Conservation (phyloP, 1,284 basidiomycete species). For the Sporisorium graminicola region DNA sequence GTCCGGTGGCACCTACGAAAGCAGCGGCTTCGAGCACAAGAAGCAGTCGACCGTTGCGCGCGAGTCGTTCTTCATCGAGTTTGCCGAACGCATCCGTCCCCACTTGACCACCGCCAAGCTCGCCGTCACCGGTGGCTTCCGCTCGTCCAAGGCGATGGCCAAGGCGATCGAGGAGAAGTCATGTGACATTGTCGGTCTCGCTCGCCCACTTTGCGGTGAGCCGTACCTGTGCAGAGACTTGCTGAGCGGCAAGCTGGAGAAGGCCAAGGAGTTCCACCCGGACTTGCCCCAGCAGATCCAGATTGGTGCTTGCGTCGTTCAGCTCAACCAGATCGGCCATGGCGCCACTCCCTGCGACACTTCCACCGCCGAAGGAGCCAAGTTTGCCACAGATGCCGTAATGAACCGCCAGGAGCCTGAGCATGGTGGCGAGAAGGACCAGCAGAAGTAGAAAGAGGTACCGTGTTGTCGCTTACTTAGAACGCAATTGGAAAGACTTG, state of each 20-base stretch:
- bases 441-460: constrained; percentile 14
- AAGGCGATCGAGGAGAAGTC: constrained; percentile 70
- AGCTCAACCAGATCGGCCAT: constrained; percentile 39
- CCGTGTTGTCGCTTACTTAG: no score
- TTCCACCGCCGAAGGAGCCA: constrained; percentile 52
- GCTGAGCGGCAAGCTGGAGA: constrained; percentile 35
- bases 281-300: constrained; percentile 40
- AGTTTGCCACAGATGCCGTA: constrained; percentile 34
- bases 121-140: constrained; percentile 84
- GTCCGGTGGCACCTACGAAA: constrained; percentile 87
- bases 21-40: constrained; percentile 74
- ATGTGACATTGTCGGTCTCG: constrained; percentile 55
- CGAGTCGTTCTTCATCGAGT: constrained; percentile 72
- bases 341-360: constrained; percentile 34
- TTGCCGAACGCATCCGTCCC: constrained; percentile 69
- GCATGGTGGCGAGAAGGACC: constrained; percentile 46
- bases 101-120: constrained; percentile 72
- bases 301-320: constrained; percentile 46
- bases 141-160: constrained; percentile 76
- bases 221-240: constrained; percentile 49
- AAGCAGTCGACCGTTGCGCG: constrained; percentile 69
- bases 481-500: no score
- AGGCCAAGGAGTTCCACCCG: constrained; percentile 31
- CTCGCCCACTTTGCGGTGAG: constrained; percentile 45
- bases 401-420: constrained; percentile 32